phyloP scores from a whole-genome alignment of 768 basidiomycete genomes.

The Mycena maculata region DNA sequence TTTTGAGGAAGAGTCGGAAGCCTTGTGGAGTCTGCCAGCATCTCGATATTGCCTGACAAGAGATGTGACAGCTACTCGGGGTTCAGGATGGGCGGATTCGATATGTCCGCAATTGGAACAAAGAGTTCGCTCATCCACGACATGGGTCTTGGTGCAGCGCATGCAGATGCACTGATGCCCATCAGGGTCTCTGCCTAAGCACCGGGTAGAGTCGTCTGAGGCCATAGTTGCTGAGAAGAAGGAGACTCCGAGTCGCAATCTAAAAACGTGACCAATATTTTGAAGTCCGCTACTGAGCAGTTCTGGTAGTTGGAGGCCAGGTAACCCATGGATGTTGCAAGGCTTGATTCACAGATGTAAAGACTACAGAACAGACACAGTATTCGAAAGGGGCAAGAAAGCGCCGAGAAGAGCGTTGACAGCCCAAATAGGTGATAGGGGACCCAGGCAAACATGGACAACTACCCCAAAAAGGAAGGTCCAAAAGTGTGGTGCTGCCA shows the following conservation, averaged over 20 bases:
- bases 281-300: slow-evolving; percentile 11
- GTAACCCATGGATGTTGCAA: background rate
- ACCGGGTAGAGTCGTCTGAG: background rate
- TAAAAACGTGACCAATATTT: background rate
- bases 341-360: background rate
- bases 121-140: background rate
- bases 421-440: too few species aligned
- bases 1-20: background rate
- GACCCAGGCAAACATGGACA: too few species aligned
- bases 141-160: background rate
- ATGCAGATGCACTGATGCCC: background rate
- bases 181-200: background rate
- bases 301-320: background rate
- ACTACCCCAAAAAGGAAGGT: too few species aligned
- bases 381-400: too few species aligned
- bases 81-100: slow-evolving; percentile 1
- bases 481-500: too few species aligned
- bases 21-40: background rate
- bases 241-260: background rate
- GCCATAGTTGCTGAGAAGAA: background rate
- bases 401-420: too few species aligned
- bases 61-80: background rate
- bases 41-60: background rate
- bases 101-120: slow-evolving; percentile 10
- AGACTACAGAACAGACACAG: background rate